These are phyloP conservation scores for Avicennia marina DNA, from an alignment of 257 asterid species.

Conservation along the genomic window DNA sequence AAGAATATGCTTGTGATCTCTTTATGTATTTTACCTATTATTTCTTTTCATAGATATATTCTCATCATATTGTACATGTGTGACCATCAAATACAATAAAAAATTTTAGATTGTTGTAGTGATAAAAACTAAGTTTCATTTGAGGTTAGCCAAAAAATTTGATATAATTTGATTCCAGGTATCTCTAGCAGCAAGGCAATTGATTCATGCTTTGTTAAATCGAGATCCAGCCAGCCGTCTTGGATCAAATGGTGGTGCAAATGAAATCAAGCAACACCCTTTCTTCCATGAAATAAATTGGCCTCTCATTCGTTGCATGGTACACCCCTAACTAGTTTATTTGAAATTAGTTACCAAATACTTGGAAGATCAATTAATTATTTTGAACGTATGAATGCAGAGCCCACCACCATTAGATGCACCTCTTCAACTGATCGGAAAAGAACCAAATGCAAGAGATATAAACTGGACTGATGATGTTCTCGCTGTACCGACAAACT, in stretches of 20 bases:
- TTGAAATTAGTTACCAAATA: too few species aligned
- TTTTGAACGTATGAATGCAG: conserved; percentile 35
- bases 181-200: conserved; percentile 72
- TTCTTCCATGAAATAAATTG: conserved; percentile 83
- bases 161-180: conserved; percentile 42
- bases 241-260: conserved; percentile 88
- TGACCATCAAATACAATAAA: too few species aligned
- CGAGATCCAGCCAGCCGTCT: conserved; percentile 82
- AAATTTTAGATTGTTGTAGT: too few species aligned
- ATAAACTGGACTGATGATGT: conserved; percentile 71
- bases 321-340: too few species aligned
- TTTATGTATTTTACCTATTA: too few species aligned
- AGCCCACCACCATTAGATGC: conserved; percentile 78
- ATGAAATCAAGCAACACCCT: conserved; percentile 82
- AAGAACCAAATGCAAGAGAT: conserved; percentile 52
- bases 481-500: conserved; percentile 58
- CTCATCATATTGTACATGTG: too few species aligned
- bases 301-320: conserved; percentile 97
- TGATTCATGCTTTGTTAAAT: conserved; percentile 65
- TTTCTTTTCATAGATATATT: too few species aligned
- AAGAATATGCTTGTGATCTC: too few species aligned
- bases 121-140: background rate
- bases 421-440: conserved; percentile 67
- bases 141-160: background rate
- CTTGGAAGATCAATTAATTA: background rate